Percentiles rank a stretch among this genome's conserved stretches.
phyloP scores from a whole-genome alignment of 1,284 basidiomycete genomes.

The Marasmius oreades region DNA sequence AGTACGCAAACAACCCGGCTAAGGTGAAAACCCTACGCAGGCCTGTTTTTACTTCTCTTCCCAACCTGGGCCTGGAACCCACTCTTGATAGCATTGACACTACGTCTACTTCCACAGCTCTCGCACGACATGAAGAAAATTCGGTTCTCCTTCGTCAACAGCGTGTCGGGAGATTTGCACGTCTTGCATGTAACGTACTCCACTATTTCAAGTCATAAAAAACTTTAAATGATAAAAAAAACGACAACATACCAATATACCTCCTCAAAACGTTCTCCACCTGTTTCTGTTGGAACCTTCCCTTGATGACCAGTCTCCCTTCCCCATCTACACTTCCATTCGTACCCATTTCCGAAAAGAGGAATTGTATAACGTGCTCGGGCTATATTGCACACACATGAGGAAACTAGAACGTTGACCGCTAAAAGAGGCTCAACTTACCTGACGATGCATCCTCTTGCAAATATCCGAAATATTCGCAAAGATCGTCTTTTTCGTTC shows the following conservation, averaged over 20 bases:
- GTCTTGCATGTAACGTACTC: constrained; percentile 99
- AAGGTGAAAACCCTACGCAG: no score
- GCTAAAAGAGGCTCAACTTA: no score
- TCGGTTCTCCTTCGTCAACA: constrained; percentile 96
- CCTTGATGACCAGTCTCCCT: constrained; percentile 93
- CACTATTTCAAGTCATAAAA: constrained; percentile 46
- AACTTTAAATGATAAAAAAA: constrained; percentile 2
- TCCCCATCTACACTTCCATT: constrained; percentile 94
- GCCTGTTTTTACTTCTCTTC: constrained; percentile 72
- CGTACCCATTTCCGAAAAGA: constrained; percentile 98
- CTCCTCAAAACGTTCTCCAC: constrained; percentile 96
- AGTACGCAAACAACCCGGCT: no score
- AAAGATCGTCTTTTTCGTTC: constrained; percentile 96
- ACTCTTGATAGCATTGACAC: constrained; percentile 96
- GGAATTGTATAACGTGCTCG: constrained; percentile 98
- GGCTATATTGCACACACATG: constrained; percentile 45
- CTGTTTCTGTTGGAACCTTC: constrained; percentile 98
- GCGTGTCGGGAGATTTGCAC: constrained; percentile 97
- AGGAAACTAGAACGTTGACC: no score
- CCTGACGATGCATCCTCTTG: constrained; percentile 94
- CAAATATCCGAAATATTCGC: constrained; percentile 98
- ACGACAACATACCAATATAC: constrained; percentile 83
- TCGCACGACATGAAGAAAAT: constrained; percentile 99
- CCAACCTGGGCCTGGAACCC: constrained; percentile 98
- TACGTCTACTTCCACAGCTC: constrained; percentile 88